These are phyloP conservation scores for Elasticomyces elasticus DNA, from an alignment of 495 filamentous ascomycete species.

Conservation along the genomic window DNA sequence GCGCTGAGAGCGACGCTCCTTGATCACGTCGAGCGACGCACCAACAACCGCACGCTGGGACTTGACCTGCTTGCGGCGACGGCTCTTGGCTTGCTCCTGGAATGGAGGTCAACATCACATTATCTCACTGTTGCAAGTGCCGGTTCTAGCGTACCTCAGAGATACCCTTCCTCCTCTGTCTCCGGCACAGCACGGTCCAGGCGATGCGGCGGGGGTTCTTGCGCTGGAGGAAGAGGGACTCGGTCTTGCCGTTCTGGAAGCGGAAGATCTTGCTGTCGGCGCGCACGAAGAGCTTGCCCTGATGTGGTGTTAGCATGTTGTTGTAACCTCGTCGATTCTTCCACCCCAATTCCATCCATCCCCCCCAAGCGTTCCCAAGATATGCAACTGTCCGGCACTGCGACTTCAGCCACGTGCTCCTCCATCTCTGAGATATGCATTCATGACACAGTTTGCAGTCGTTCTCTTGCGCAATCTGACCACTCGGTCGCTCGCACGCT, in stretches of 20 bases:
- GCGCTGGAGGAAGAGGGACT: conserved; percentile 98
- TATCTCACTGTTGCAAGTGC: background rate
- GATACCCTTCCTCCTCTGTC: conserved; percentile 99
- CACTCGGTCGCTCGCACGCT: background rate
- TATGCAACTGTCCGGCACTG: no score
- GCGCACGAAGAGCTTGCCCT: conserved; percentile 99
- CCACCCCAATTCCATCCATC: background rate
- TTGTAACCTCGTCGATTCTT: background rate
- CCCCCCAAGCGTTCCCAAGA: no score
- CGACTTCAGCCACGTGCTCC: no score
- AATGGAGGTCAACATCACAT: background rate
- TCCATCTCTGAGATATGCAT: background rate
- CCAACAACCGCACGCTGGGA: conserved; percentile 97
- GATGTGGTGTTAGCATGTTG: conserved; percentile 5
- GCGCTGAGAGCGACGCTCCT: conserved; percentile 87
- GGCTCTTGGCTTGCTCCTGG: conserved; percentile 99
- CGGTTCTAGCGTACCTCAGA: conserved; percentile 68
- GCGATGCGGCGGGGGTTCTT: conserved; percentile 99
- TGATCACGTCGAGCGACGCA: conserved; percentile 98
- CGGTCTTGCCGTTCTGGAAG: conserved; percentile 99
- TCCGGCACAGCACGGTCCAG: conserved; percentile 95
- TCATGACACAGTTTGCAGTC: background rate
- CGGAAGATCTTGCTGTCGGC: conserved; percentile 99
- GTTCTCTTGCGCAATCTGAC: background rate
- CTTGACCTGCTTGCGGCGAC: conserved; percentile 96